Evolutionary conservation across 129 eudicot genomes (phyloP).

Genomic region (Smallanthus sonchifolius): DNA sequence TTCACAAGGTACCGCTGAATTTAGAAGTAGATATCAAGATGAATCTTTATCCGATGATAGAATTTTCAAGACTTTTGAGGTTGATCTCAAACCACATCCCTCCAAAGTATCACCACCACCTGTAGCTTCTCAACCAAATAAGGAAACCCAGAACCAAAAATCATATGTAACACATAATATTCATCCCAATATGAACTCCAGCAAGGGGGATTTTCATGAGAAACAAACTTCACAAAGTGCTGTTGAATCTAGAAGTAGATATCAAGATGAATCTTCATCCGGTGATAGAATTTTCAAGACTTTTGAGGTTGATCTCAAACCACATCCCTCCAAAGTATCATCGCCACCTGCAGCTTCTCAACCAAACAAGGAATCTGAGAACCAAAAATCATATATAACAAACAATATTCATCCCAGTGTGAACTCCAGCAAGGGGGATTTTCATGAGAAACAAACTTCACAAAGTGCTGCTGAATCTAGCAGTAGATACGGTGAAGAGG

Average conservation of each 20-base stretch:
- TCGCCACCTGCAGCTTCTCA: slow-evolving; percentile 34
- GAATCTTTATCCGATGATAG: slow-evolving; percentile 36
- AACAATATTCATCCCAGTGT: slow-evolving; percentile 16
- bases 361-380: slow-evolving; percentile 20
- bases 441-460: slow-evolving; percentile 24
- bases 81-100: slow-evolving; percentile 36
- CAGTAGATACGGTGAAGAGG: slow-evolving; percentile 37
- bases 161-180: background rate
- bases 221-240: slow-evolving; percentile 27
- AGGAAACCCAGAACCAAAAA: slow-evolving; percentile 11
- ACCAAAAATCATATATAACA: background rate
- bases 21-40: slow-evolving; percentile 36
- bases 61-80: slow-evolving; percentile 18
- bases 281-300: slow-evolving; percentile 33
- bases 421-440: slow-evolving; percentile 30
- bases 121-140: slow-evolving; percentile 9
- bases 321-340: slow-evolving; percentile 36
- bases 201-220: slow-evolving; percentile 23
- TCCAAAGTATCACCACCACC: slow-evolving; percentile 17
- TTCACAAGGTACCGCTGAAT: slow-evolving; percentile 25
- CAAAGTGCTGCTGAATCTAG: slow-evolving; percentile 26
- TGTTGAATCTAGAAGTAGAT: slow-evolving; percentile 30
- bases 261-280: slow-evolving; percentile 34
- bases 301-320: slow-evolving; percentile 33
- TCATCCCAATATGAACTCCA: slow-evolving; percentile 27